Evolutionary conservation across 2,329 filamentous ascomycete species (phyloP).

Genomic region (Paracamarosporium sp.): DNA sequence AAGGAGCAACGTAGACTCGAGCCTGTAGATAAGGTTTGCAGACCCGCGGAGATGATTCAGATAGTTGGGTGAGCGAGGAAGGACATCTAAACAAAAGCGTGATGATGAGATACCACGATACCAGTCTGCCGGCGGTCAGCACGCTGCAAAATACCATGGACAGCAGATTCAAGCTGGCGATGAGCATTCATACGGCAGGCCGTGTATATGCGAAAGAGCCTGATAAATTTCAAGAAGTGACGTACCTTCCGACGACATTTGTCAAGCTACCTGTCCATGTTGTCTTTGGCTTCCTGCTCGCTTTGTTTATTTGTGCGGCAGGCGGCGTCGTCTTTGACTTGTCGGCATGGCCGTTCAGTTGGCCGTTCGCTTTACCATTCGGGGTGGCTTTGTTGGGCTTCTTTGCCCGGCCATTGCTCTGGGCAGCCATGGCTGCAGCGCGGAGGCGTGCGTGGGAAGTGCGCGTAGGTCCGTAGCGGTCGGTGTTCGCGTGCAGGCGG

Average conservation of each 20-base stretch:
- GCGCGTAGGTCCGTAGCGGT: slow-evolving; percentile 5
- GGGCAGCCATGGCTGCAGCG: slow-evolving; percentile 43
- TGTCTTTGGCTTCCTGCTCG: slow-evolving; percentile 24
- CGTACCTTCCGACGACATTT: slow-evolving; percentile 41
- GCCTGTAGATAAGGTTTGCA: slow-evolving; percentile 81
- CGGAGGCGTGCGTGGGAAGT: not conserved
- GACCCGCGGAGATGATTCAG: slow-evolving; percentile 73
- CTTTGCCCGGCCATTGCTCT: slow-evolving; percentile 46
- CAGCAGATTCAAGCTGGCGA: not conserved
- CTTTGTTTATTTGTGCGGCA: slow-evolving; percentile 21
- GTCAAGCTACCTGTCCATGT: slow-evolving; percentile 34
- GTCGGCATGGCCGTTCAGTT: slow-evolving; percentile 33
- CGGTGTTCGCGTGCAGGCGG: slow-evolving; percentile 23
- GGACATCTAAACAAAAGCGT: slow-evolving; percentile 86
- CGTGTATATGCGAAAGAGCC: not conserved
- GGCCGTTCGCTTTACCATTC: slow-evolving; percentile 33
- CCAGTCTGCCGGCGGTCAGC: slow-evolving; percentile 56
- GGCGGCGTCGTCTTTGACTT: slow-evolving; percentile 30
- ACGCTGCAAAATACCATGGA: not conserved
- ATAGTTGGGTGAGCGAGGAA: slow-evolving; percentile 69
- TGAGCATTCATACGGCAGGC: not conserved
- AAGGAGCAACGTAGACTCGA: slow-evolving; percentile 72
- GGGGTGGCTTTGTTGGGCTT: slow-evolving; percentile 37
- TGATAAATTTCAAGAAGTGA: not conserved
- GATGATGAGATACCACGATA: slow-evolving; percentile 85